A percentile compares a stretch with the other conserved stretches of the same genome.
Conservation (phyloP, 805 yeast genomes). For the Suhomyces tanzawaensis region DNA sequence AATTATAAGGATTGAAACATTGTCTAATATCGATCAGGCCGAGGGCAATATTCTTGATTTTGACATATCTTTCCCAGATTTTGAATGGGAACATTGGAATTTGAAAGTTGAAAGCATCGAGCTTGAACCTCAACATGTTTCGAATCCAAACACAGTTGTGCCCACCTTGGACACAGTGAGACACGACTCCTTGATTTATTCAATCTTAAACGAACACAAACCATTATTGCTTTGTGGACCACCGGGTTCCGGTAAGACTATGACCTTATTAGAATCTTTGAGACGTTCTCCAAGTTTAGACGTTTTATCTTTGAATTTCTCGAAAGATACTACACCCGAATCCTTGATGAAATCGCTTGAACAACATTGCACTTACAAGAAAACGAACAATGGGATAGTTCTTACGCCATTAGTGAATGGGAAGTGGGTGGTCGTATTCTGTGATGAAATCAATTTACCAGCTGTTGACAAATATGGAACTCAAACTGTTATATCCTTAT, state of each 20-base stretch:
- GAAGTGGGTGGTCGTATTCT: constrained; percentile 76
- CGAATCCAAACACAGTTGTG: constrained; percentile 61
- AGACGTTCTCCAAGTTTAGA: constrained; percentile 56
- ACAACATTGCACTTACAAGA: constrained; percentile 64
- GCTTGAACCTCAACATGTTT: constrained; percentile 58
- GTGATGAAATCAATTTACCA: constrained; percentile 91
- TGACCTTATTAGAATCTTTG: constrained; percentile 75
- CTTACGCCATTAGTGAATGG: constrained; percentile 61
- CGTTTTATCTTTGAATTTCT: constrained; percentile 71
- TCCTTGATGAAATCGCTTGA: constrained; percentile 63
- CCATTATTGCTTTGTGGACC: constrained; percentile 87
- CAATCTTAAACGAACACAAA: constrained; percentile 52
- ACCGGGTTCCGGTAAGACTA: constrained; percentile 96
- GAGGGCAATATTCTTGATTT: constrained; percentile 32
- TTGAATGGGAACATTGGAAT: constrained; percentile 46
- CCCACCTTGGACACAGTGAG: constrained; percentile 77
- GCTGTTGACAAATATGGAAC: constrained; percentile 67
- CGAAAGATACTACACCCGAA: constrained; percentile 71
- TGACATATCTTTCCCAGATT: constrained; percentile 44
- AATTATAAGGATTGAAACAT: constrained; percentile 5
- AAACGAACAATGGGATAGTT: constrained; percentile 48
- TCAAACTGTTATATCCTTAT: constrained; percentile 64
- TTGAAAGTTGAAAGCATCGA: constrained; percentile 39
- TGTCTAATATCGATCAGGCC: constrained; percentile 2
- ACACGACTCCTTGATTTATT: constrained; percentile 60